phyloP scores from a whole-genome alignment of 2,329 filamentous ascomycete genomes.

The Pestalotiopsis sp. region DNA sequence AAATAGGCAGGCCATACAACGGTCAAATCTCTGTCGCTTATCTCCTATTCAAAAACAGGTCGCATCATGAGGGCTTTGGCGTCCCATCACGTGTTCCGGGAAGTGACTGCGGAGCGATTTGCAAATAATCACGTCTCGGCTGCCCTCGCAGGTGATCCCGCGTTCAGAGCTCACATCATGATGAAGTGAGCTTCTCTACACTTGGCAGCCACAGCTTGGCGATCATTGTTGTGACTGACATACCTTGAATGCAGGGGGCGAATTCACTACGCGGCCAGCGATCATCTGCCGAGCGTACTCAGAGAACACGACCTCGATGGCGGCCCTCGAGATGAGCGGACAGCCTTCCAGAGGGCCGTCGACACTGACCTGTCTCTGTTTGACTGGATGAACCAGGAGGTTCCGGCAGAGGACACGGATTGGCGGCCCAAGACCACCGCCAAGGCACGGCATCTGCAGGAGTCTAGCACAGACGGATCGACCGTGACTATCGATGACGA shows the following conservation, averaged over 20 bases:
- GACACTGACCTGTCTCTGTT: background rate
- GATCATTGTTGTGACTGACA: background rate
- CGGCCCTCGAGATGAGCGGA: background rate
- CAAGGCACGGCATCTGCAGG: background rate
- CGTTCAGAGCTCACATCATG: constrained; percentile 20
- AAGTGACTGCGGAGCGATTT: constrained; percentile 19
- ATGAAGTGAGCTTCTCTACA: constrained; percentile 10
- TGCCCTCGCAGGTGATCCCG: constrained; percentile 20
- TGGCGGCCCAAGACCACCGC: background rate
- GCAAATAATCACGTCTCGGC: constrained; percentile 25
- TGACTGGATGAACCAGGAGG: constrained; percentile 5
- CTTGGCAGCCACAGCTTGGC: background rate
- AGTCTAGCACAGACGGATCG: background rate
- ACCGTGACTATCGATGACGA: background rate
- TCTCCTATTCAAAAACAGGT: background rate
- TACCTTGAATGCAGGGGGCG: background rate
- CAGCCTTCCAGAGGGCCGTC: constrained; percentile 1
- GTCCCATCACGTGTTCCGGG: constrained; percentile 24
- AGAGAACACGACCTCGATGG: too few relatives aligned
- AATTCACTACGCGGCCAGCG: background rate
- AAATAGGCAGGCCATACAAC: background rate
- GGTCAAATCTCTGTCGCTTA: constrained; percentile 14
- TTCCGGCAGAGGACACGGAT: background rate
- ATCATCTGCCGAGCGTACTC: constrained; percentile 3
- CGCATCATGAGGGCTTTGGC: constrained; percentile 22